These are phyloP conservation scores for Cladobotryum protrusum DNA, from an alignment of 2,329 filamentous ascomycete species.

Conservation along the genomic window DNA sequence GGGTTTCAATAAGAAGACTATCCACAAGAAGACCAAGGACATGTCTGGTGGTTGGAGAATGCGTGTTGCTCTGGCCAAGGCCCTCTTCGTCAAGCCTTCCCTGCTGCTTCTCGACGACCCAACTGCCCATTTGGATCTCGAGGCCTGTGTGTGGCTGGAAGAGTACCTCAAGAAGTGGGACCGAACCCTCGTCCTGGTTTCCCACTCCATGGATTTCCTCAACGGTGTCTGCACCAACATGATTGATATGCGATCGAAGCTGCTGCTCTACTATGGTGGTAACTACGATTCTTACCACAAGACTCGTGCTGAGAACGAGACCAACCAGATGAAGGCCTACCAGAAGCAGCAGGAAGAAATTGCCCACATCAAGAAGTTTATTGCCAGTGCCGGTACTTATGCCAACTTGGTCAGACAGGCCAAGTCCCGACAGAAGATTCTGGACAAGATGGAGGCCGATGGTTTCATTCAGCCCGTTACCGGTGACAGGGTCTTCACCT, in stretches of 20 bases:
- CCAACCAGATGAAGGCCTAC: conserved; percentile 99
- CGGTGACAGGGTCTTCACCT: conserved; percentile 84
- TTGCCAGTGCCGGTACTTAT: conserved; percentile 98
- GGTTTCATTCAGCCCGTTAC: conserved; percentile 92
- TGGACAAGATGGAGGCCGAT: conserved; percentile 99
- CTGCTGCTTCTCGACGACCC: conserved; percentile 95
- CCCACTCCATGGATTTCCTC: conserved; percentile 97
- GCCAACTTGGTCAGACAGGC: conserved; percentile 98
- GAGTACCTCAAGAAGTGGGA: conserved; percentile 99
- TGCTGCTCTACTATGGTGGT: conserved; percentile 96
- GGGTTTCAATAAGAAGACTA: conserved; percentile 97
- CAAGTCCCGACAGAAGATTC: conserved; percentile 98
- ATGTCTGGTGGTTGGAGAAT: conserved; percentile 99
- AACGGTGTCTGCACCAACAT: conserved; percentile 98
- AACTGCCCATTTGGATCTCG: conserved; percentile 97
- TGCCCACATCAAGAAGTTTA: conserved; percentile 99
- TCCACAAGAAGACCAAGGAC: conserved; percentile 99
- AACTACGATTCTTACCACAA: conserved; percentile 99
- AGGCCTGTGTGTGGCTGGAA: conserved; percentile 99
- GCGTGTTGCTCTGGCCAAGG: conserved; percentile 96
- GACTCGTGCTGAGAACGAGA: conserved; percentile 88
- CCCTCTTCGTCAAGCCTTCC: conserved; percentile 96
- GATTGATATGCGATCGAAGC: conserved; percentile 92
- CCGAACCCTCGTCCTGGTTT: conserved; percentile 90
- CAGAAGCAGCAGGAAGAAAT: conserved; percentile 99